Evolutionary conservation across 1,139 yeast species (phyloP).

Genomic region (Kodamaea sp.): DNA sequence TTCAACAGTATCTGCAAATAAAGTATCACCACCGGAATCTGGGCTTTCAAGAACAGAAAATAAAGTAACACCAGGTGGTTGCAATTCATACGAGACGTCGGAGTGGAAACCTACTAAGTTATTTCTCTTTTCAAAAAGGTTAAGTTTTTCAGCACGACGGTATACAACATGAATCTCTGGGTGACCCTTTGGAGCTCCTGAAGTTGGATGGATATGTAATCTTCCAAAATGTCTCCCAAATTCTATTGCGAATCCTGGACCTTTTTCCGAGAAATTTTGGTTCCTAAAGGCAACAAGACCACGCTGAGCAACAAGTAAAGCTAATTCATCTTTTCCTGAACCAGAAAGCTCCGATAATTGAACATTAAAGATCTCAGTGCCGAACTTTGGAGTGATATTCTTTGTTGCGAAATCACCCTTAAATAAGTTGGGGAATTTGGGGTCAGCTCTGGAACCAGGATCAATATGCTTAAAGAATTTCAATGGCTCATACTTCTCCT

Average conservation of each 20-base stretch:
- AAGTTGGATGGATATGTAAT: constrained; percentile 70
- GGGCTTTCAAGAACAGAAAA: constrained; percentile 16
- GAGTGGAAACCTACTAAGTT: constrained; percentile 15
- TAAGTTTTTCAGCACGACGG: constrained; percentile 40
- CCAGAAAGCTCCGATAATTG: constrained; percentile 53
- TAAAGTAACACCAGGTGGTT: constrained; percentile 17
- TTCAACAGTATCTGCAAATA: constrained; percentile 34
- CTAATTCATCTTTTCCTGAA: constrained; percentile 60
- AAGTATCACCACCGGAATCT: constrained; percentile 20
- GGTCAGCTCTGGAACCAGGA: constrained; percentile 56
- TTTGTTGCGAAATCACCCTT: constrained; percentile 33
- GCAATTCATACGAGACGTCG: constrained; percentile 17
- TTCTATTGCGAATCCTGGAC: constrained; percentile 44
- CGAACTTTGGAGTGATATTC: constrained; percentile 59
- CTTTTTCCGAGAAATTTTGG: constrained; percentile 58
- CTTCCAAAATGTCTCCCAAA: constrained; percentile 36
- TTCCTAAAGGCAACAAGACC: constrained; percentile 67
- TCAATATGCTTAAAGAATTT: constrained; percentile 49
- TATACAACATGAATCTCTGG: constrained; percentile 64
- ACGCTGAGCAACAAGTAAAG: constrained; percentile 59
- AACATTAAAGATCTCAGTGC: constrained; percentile 58
- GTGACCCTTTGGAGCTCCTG: constrained; percentile 59
- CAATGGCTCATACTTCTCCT: constrained; percentile 42
- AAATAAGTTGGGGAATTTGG: constrained; percentile 49
- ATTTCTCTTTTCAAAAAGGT: constrained; percentile 12